Base-by-base conservation (phyloP, 805 yeast genomes). In the Saturnispora galanensis region DNA sequence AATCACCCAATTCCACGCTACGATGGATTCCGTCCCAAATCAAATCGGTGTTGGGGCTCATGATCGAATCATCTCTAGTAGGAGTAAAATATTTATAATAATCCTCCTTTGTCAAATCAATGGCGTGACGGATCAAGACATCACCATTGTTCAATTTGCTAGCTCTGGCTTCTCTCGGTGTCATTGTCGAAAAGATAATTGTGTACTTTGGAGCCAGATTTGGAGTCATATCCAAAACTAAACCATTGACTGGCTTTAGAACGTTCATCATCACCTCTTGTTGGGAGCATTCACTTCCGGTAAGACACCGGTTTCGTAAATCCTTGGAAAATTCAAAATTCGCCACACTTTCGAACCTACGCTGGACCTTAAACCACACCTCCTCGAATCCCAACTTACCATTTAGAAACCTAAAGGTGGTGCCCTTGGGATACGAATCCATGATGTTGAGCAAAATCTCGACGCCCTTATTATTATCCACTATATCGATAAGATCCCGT, bases 301-400 rank as follows among this genome's bases (percentile, higher is more conserved):
- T 5, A 4, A 31, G 28, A 15, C 50, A 29, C 17, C 39, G 26
- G 3, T 35, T 15, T 1, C 26, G 12, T 1, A 29, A 8, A 2
- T 40, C 16, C 13, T 39, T 32, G 2, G 42, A 41, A 4, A 47
- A 28, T 8, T 39, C n/a, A 15, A 47, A 42, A 0, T 18, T 34
- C 5, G 42, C 26, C 3, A 16, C 15, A 2, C 31, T 15, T 3
- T 38, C 35, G 17, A 53, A 49, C 18, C 18, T 16, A 1, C 33
- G 15, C 28, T 9, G 34, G 12, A 54, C 8, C 31, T 49, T 41
- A 15, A 31, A 28, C 55, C 57, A 55, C 35, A 54, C 49, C n/a
- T 51, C 50, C 45, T 52, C 57, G 42, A 48, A 55, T n/a, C 55
- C 55, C 12, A 46, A 41, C 3, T 32, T 35, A 11, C 37, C 34